A percentile compares a stretch with the other conserved stretches of the same genome.
phyloP scores from a whole-genome alignment of 495 filamentous ascomycete species.

The Aspergillus coremiiformis region DNA sequence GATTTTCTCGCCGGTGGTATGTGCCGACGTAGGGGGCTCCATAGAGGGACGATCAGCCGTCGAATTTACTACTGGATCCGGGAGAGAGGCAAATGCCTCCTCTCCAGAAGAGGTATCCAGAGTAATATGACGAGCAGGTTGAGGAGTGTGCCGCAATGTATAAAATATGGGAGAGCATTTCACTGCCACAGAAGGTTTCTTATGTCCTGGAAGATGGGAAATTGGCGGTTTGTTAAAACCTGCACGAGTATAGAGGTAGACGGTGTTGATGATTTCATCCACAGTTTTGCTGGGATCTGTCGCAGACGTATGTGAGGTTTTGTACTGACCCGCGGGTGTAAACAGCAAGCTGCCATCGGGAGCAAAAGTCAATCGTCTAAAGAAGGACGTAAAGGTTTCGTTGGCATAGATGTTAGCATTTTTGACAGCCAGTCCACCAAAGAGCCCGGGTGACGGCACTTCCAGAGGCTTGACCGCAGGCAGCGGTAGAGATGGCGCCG shows the following conservation, averaged over 20 bases:
- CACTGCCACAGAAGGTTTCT: slow-evolving; percentile 95
- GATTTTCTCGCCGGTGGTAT: slow-evolving; percentile 34
- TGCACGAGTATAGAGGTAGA: slow-evolving; percentile 95
- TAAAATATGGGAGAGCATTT: slow-evolving; percentile 90
- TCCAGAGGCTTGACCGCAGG: slow-evolving; percentile 96
- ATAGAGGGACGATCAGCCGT: slow-evolving; percentile 54
- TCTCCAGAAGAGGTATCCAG: slow-evolving; percentile 87
- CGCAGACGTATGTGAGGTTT: slow-evolving; percentile 62
- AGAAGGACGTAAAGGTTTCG: slow-evolving; percentile 96
- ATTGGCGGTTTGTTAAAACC: slow-evolving; percentile 96
- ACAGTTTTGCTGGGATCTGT: slow-evolving; percentile 61
- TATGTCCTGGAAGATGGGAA: slow-evolving; percentile 94
- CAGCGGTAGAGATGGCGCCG: slow-evolving; percentile 89
- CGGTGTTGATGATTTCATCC: slow-evolving; percentile 90
- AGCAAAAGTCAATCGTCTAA: slow-evolving; percentile 86
- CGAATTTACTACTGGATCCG: slow-evolving; percentile 64
- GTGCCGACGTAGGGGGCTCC: slow-evolving; percentile 68
- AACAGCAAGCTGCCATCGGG: slow-evolving; percentile 93
- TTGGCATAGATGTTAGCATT: slow-evolving; percentile 94
- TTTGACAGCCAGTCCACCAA: slow-evolving; percentile 56
- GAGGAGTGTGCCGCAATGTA: slow-evolving; percentile 60
- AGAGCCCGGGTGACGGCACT: slow-evolving; percentile 63
- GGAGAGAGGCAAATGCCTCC: slow-evolving; percentile 72
- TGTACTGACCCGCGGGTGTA: slow-evolving; percentile 94
- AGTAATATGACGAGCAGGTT: slow-evolving; percentile 77